phyloP scores from a whole-genome alignment of 2,329 filamentous ascomycete genomes.

The Trichoderma harzianum region DNA sequence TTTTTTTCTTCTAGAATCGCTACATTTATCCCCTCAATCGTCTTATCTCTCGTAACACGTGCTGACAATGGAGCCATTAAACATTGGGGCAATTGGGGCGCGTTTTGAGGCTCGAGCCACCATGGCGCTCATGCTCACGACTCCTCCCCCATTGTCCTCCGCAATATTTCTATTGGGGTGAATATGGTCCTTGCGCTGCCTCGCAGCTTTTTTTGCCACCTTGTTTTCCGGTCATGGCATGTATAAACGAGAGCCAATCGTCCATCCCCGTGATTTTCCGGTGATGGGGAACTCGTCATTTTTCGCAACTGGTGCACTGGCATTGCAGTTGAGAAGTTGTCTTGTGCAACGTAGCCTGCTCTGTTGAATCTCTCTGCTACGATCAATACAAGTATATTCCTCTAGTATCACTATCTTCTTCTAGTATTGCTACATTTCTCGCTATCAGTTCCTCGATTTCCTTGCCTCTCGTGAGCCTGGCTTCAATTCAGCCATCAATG shows the following conservation, averaged over 20 bases:
- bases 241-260: not conserved
- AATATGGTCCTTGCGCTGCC: not conserved
- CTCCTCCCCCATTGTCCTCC: not conserved
- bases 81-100: not conserved
- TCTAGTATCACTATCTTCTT: too few species aligned
- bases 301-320: not conserved
- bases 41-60: not conserved
- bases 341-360: not conserved
- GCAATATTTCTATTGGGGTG: not conserved
- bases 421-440: too few species aligned
- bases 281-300: not conserved
- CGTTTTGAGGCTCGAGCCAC: not conserved
- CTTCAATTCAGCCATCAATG: too few species aligned
- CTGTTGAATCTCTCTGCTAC: too few species aligned
- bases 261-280: not conserved
- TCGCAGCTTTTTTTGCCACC: not conserved
- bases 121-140: not conserved
- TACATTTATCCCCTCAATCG: not conserved
- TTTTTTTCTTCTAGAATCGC: not conserved
- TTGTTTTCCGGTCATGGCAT: not conserved
- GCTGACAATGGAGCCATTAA: not conserved
- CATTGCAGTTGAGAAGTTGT: not conserved
- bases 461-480: too few species aligned
- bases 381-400: too few species aligned
- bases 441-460: too few species aligned